A percentile compares a stretch with the other conserved stretches of the same genome.
phyloP scores from a whole-genome alignment of 352 stramenopile genomes.

The Globisporangium spiculum region DNA sequence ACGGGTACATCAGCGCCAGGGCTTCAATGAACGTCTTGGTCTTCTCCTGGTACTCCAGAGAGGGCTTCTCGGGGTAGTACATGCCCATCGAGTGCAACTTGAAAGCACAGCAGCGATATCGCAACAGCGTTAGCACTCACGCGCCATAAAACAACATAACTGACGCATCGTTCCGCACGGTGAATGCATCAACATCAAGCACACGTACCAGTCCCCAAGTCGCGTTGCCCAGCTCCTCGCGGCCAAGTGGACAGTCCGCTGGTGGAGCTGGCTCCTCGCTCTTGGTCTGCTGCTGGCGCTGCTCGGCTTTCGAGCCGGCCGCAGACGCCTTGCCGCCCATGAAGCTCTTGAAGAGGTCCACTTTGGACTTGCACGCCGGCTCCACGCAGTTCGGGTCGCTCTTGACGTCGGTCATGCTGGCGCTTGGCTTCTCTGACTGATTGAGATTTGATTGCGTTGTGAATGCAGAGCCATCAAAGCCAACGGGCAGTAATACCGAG shows the following conservation, averaged over 20 bases:
- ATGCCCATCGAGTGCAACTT: slow-evolving; percentile 93
- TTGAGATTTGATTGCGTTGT: not conserved
- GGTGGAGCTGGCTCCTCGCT: slow-evolving; percentile 19
- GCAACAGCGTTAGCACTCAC: not conserved
- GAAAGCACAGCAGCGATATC: slow-evolving; percentile 4
- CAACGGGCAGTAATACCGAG: too few species aligned
- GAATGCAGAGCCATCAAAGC: too few species aligned
- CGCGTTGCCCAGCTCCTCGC: slow-evolving; percentile 81
- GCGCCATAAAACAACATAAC: not conserved
- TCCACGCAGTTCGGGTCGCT: slow-evolving; percentile 84
- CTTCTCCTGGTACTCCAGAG: slow-evolving; percentile 84
- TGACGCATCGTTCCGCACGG: not conserved
- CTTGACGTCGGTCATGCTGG: slow-evolving; percentile 34
- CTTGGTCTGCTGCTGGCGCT: slow-evolving; percentile 13
- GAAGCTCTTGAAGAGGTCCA: slow-evolving; percentile 80
- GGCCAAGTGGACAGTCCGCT: slow-evolving; percentile 78
- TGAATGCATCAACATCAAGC: not conserved
- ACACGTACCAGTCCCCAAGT: slow-evolving; percentile 84
- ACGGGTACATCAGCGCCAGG: slow-evolving; percentile 92
- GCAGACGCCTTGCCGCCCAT: slow-evolving; percentile 38
- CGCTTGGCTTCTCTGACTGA: not conserved
- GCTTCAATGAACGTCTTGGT: slow-evolving; percentile 90
- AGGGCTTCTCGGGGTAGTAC: slow-evolving; percentile 96
- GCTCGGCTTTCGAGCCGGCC: slow-evolving; percentile 1
- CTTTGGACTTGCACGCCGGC: slow-evolving; percentile 82